Evolutionary conservation across 1,284 basidiomycete genomes (phyloP), one percentile per base, ranked within the genome.

Genomic region (Sphagnurus paluster): DNA sequence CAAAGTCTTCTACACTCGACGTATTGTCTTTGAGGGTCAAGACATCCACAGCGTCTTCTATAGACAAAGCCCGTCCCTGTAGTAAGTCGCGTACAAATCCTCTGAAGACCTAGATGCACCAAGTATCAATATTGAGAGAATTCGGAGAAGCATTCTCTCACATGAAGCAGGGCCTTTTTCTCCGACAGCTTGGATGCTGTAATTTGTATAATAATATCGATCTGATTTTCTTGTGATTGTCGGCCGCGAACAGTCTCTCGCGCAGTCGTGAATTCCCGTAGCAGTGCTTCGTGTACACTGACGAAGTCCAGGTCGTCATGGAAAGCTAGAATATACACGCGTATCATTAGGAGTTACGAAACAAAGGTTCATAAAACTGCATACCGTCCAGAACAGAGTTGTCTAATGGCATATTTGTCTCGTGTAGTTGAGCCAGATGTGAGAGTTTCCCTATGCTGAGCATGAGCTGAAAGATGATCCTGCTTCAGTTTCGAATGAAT

Each of bases 361-460:
- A 30, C 7, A 9, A 2, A 21, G 47, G 36, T 14, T 2, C 4
- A 33, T 19, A 44, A n/a, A 17, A 14, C 16, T 11, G 55, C 70
- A 25, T 57, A 86, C 84, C 72, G 56, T 84, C 79, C n/a, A 85
- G 64, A 32, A 72, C 63, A 19, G 61, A 56, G 36, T 82, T 76
- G 38, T 82, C 76, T 19, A 70, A 53, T 1, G 63, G 21, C 5
- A 63, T 62, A 20, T 67, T 71, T 30, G 80, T 77, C 44, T 89
- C 82, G 52, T 86, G 82, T 48, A 86, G 62, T 49, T 88, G 80
- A 5, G 90, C 89, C 6, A 98, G 74, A 48, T 90, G 82, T 0
- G 89, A 76, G 5, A 99, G 78, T 68, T 98, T 98, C 34, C 89
- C 89, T 23, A 99, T 81, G 59, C 93, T 95, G 44, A 96, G 78